These are phyloP conservation scores for Phaeosphaeriaceae sp. DNA, from an alignment of 2,329 filamentous ascomycete species.

Conservation along the genomic window DNA sequence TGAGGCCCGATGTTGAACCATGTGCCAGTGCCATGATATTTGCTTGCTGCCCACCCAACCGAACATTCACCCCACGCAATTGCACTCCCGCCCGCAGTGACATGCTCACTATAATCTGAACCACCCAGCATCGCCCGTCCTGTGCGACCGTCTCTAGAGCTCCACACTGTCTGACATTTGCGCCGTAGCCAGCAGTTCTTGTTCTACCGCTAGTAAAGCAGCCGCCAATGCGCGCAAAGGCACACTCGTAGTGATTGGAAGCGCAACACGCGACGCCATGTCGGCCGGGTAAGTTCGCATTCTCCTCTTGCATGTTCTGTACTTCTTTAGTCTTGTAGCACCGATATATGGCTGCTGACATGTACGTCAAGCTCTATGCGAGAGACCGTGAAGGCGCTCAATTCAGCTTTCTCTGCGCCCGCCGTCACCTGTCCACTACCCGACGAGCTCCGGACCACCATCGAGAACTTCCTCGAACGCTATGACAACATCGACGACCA, in stretches of 20 bases:
- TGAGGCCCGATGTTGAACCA: slow-evolving; percentile 8
- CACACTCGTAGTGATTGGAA: slow-evolving; percentile 9
- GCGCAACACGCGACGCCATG: slow-evolving; percentile 17
- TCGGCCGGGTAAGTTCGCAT: slow-evolving; percentile 32
- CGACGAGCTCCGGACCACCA: slow-evolving; percentile 67
- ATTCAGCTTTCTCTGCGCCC: slow-evolving; percentile 52
- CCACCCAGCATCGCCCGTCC: neutral
- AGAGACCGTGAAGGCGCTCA: slow-evolving; percentile 58
- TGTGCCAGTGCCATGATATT: slow-evolving; percentile 5
- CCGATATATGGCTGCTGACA: slow-evolving; percentile 13
- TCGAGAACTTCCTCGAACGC: slow-evolving; percentile 73
- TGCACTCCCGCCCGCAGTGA: slow-evolving; percentile 18
- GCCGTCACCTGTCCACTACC: slow-evolving; percentile 66
- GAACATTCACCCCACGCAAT: slow-evolving; percentile 26
- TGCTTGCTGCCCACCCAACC: slow-evolving; percentile 8
- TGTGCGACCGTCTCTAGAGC: slow-evolving; percentile 1
- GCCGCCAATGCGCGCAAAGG: slow-evolving; percentile 19
- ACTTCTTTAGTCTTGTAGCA: neutral
- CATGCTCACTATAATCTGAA: slow-evolving; percentile 10
- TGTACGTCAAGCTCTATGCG: slow-evolving; percentile 53
- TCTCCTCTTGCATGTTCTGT: neutral
- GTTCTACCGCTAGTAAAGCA: slow-evolving; percentile 2
- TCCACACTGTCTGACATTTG: neutral
- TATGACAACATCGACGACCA: slow-evolving; percentile 73
- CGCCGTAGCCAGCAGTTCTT: neutral